Percentiles rank a stretch among this genome's conserved stretches.
phyloP scores from a whole-genome alignment of 2,329 filamentous ascomycete species.

The Aureobasidium sp. region DNA sequence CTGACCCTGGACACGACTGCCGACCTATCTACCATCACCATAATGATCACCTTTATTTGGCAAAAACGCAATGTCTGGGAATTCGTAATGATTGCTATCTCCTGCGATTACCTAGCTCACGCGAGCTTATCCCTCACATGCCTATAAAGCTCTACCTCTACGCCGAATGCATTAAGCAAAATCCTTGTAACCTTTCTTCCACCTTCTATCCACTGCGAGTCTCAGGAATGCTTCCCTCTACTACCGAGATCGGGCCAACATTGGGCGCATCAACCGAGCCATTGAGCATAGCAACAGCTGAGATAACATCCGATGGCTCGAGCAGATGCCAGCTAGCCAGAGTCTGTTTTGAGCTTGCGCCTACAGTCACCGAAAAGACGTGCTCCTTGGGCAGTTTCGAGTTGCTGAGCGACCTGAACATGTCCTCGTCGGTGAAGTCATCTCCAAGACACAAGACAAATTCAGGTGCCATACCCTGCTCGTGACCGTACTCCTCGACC shows the following conservation, averaged over 20 bases:
- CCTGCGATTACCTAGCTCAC: not conserved
- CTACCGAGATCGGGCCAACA: conserved; percentile 25
- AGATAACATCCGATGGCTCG: conserved; percentile 79
- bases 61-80: not conserved
- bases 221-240: conserved; percentile 25
- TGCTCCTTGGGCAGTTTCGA: conserved; percentile 54
- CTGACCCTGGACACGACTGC: not conserved
- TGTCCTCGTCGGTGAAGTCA: conserved; percentile 91
- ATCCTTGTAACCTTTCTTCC: not conserved
- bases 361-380: conserved; percentile 86
- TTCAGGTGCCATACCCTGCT: conserved; percentile 55
- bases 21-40: not conserved
- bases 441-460: conserved; percentile 90
- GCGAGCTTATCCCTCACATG: not conserved
- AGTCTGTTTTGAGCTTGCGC: conserved; percentile 85
- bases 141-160: conserved; percentile 9
- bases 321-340: conserved; percentile 83
- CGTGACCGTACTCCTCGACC: conserved; percentile 61
- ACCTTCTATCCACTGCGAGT: not conserved
- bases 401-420: conserved; percentile 71
- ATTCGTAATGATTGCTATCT: not conserved
- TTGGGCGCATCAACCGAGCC: conserved; percentile 26
- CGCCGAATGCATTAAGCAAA: not conserved
- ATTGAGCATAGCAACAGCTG: conserved; percentile 29
- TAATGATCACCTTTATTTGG: not conserved